Percentiles rank a stretch among this genome's conserved stretches.
These are phyloP conservation scores for Ophiostoma triangulosporum DNA, from an alignment of 2,329 filamentous ascomycete species.

Conservation along the genomic window DNA sequence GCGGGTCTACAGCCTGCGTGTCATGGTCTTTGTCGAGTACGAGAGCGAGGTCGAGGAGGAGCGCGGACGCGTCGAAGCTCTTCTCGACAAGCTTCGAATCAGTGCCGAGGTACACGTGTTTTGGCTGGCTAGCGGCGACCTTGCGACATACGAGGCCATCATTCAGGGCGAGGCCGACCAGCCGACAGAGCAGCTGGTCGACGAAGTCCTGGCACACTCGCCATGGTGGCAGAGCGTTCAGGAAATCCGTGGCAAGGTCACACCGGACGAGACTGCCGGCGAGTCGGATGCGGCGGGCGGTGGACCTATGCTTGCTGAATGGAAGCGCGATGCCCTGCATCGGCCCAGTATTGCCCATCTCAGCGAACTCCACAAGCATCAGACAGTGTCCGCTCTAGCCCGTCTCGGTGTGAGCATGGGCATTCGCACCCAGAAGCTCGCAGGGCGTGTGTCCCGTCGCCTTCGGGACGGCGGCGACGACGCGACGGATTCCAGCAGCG, in stretches of 20 bases:
- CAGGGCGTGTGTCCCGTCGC: constrained; percentile 34
- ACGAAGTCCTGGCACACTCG: constrained; percentile 53
- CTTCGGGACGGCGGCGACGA: constrained; percentile 26
- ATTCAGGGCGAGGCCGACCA: constrained; percentile 54
- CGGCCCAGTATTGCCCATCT: constrained; percentile 44
- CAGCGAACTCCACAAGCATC: constrained; percentile 46
- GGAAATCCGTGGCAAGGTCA: constrained; percentile 28
- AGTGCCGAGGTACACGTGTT: constrained; percentile 69
- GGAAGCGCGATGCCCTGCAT: constrained; percentile 13
- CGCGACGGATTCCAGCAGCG: constrained; percentile 13
- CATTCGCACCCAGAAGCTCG: constrained; percentile 62
- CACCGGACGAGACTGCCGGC: constrained; percentile 6
- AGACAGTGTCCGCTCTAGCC: constrained; percentile 36
- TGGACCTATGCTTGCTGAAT: not conserved
- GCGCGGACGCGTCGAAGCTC: constrained; percentile 51
- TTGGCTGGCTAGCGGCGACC: constrained; percentile 60
- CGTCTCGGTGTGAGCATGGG: constrained; percentile 54
- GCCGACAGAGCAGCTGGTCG: constrained; percentile 46
- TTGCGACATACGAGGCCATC: constrained; percentile 64
- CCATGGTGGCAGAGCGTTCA: constrained; percentile 75
- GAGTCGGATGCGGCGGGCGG: not conserved
- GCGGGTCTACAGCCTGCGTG: constrained; percentile 55
- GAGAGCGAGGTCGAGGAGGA: constrained; percentile 75
- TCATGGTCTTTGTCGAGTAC: constrained; percentile 82
- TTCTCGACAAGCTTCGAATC: constrained; percentile 71